Percentiles rank a stretch among this genome's conserved stretches.
phyloP scores from a whole-genome alignment of 2,329 filamentous ascomycete species.

The Amphichorda felina region DNA sequence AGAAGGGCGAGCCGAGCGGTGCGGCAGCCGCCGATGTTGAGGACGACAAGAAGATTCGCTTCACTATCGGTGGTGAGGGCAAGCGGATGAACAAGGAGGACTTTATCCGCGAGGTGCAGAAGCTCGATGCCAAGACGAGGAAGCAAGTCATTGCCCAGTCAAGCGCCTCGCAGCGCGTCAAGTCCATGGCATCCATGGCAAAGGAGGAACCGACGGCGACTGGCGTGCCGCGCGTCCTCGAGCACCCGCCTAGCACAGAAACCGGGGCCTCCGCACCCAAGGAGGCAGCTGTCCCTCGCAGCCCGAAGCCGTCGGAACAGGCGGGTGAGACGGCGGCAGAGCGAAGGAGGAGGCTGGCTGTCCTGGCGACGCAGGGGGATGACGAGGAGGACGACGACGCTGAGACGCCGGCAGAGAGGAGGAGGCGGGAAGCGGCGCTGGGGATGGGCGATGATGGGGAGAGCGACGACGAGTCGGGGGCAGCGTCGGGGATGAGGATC shows the following conservation, averaged over 20 bases:
- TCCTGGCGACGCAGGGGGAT: slow-evolving; percentile 29
- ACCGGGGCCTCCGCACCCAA: neutral
- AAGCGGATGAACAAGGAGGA: slow-evolving; percentile 69
- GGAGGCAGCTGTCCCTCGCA: slow-evolving; percentile 6
- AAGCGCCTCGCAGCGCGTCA: slow-evolving; percentile 32
- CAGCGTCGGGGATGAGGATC: slow-evolving; percentile 1
- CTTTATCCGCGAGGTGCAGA: slow-evolving; percentile 63
- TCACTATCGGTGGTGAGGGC: slow-evolving; percentile 64
- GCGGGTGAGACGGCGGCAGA: slow-evolving; percentile 58
- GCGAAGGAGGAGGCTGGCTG: slow-evolving; percentile 50
- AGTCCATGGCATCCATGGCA: slow-evolving; percentile 26
- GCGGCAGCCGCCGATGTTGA: slow-evolving; percentile 29
- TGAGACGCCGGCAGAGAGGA: slow-evolving; percentile 65
- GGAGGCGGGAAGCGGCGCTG: slow-evolving; percentile 62
- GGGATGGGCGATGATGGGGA: slow-evolving; percentile 48
- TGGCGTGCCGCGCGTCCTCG: neutral
- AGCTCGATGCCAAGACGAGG: slow-evolving; percentile 55
- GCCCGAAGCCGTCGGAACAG: slow-evolving; percentile 9
- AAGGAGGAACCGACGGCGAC: slow-evolving; percentile 21
- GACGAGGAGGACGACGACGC: slow-evolving; percentile 27
- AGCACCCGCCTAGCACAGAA: slow-evolving; percentile 1
- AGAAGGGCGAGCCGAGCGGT: slow-evolving; percentile 14
- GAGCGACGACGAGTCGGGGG: slow-evolving; percentile 30
- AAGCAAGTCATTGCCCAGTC: slow-evolving; percentile 41
- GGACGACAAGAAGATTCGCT: slow-evolving; percentile 62